Evolutionary conservation across 306 rosid genomes (phyloP).

Genomic region (Trifolium fragiferum): DNA sequence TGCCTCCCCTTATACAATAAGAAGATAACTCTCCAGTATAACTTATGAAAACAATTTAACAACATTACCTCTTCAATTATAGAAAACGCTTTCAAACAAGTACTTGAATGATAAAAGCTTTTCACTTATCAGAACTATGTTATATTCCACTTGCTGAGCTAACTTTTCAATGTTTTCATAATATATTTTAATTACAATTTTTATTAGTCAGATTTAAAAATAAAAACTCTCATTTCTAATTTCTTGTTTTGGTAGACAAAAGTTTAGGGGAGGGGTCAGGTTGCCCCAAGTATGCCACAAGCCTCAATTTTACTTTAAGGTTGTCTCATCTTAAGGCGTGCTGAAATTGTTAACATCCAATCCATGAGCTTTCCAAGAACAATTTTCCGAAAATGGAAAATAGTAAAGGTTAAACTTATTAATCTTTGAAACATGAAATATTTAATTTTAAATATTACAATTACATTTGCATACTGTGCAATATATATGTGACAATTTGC

Average conservation of each 20-base stretch:
- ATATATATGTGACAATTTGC: constrained; percentile 24
- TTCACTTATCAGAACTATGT: background rate
- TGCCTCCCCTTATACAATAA: background rate
- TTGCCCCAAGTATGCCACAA: background rate
- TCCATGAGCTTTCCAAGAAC: constrained; percentile 1
- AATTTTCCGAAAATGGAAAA: constrained; percentile 4
- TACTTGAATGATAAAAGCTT: background rate
- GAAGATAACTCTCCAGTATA: too few relatives aligned
- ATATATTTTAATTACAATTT: background rate
- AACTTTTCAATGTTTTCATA: constrained; percentile 19
- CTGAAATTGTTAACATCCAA: constrained; percentile 3
- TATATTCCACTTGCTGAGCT: background rate
- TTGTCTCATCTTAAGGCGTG: background rate
- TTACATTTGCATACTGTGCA: constrained; percentile 15
- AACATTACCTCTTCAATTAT: too few relatives aligned
- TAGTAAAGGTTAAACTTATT: background rate
- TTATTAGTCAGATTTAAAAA: background rate
- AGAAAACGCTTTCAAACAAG: too few relatives aligned
- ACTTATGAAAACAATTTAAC: too few relatives aligned
- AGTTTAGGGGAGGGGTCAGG: background rate
- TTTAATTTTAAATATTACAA: constrained; percentile 1
- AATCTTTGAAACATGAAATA: constrained; percentile 30
- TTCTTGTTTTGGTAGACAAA: background rate
- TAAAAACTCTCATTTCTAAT: background rate
- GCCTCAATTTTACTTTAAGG: background rate